Conservation (phyloP, 371 early-diverging fungal genomes). For the Phascolomyces articulosus region DNA sequence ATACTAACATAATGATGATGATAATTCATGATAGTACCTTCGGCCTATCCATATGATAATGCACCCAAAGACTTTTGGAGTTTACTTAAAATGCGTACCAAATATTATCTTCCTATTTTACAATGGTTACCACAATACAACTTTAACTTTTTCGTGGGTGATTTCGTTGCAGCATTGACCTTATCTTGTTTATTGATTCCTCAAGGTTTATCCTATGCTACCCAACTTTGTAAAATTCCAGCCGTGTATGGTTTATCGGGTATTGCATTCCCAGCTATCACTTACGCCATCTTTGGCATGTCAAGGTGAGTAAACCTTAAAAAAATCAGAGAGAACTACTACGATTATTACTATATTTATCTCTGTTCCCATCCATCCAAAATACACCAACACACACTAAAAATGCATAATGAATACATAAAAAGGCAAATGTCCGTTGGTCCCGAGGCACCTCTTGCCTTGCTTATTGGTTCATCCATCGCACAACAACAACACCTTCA, state of each 20-base stretch:
- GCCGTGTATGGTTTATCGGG: constrained; percentile 90
- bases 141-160: constrained; percentile 50
- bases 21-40: constrained; percentile 10
- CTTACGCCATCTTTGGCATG: constrained; percentile 89
- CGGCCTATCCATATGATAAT: constrained; percentile 14
- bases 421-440: constrained; percentile 67
- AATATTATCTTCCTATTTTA: constrained; percentile 89
- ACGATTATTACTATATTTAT: no score
- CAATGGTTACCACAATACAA: constrained; percentile 87
- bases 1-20: neutral
- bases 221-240: constrained; percentile 79
- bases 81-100: constrained; percentile 58
- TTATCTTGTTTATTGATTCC: constrained; percentile 89
- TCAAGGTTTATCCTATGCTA: constrained; percentile 90
- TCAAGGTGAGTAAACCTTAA: constrained; percentile 62
- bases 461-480: constrained; percentile 29
- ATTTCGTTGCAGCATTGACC: constrained; percentile 85
- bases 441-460: constrained; percentile 25
- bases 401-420: no score
- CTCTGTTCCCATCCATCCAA: no score
- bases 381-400: no score
- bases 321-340: no score
- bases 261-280: constrained; percentile 77
- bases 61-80: constrained; percentile 43
- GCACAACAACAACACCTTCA: constrained; percentile 36